Conservation (phyloP, 495 filamentous ascomycete genomes). For the Aspergillus steynii region DNA sequence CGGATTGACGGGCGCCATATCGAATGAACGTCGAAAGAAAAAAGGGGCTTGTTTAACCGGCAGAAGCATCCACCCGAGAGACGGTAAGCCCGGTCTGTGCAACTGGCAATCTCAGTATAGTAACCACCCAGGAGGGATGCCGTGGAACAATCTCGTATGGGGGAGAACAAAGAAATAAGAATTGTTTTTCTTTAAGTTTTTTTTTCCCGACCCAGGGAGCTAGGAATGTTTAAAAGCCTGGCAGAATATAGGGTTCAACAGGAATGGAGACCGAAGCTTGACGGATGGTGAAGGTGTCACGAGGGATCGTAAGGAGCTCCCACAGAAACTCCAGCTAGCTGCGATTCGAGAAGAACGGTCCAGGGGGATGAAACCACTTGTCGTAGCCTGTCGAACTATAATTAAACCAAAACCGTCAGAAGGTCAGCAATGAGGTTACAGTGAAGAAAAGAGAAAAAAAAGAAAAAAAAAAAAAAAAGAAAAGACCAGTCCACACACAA, state of each 20-base stretch:
- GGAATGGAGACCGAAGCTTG: conserved; percentile 5
- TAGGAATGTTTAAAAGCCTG: conserved; percentile 10
- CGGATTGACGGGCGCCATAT: conserved; percentile 34
- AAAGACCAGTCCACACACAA: not conserved
- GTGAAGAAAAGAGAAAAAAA: not conserved
- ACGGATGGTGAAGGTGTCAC: conserved; percentile 5
- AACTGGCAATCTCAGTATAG: not conserved
- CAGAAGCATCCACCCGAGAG: not conserved
- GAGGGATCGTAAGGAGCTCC: conserved; percentile 2
- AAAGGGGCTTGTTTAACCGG: not conserved
- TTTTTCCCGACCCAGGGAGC: not conserved
- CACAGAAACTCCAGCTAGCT: conserved; percentile 4
- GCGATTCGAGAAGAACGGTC: conserved; percentile 2
- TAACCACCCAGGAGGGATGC: not conserved
- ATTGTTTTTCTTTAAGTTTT: conserved; percentile 6
- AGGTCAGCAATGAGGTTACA: not conserved
- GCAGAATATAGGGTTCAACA: not conserved
- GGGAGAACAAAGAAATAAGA: not conserved
- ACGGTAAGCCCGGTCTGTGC: not conserved
- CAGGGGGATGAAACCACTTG: not conserved
- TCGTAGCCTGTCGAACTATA: conserved; percentile 1
- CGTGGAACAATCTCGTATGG: not conserved
- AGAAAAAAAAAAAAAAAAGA: not conserved
- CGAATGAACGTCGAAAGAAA: not conserved
- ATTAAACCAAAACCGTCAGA: not conserved